Evolutionary conservation across 208 protist species (phyloP).

Genomic region (Sergeia podlipaevii): DNA sequence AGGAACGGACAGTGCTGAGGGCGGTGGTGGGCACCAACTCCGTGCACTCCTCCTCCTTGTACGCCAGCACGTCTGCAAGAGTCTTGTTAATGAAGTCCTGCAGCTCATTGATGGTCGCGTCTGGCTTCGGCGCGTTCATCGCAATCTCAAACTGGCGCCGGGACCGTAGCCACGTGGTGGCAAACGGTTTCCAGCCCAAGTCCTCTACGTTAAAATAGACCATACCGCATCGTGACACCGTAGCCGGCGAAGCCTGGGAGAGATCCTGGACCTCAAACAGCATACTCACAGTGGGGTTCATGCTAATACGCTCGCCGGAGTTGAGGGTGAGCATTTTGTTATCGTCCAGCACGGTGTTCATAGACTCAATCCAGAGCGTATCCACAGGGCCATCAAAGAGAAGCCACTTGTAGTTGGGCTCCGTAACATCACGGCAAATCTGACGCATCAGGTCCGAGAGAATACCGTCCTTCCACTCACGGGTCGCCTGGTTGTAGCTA

Average conservation of each 20-base stretch:
- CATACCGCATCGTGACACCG: constrained; percentile 98
- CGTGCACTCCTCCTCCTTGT: constrained; percentile 72
- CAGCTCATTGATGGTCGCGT: constrained; percentile 81
- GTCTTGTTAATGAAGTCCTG: constrained; percentile 86
- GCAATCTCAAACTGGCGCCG: constrained; percentile 80
- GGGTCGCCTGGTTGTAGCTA: constrained; percentile 94
- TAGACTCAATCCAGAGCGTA: constrained; percentile 99
- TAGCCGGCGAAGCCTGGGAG: constrained; percentile 97
- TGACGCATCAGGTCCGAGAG: constrained; percentile 93
- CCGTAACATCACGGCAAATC: constrained; percentile 90
- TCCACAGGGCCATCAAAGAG: constrained; percentile 98
- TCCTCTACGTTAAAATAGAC: constrained; percentile 96
- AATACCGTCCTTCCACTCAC: constrained; percentile 99
- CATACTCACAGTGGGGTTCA: constrained; percentile 95
- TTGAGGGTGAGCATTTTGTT: constrained; percentile 99
- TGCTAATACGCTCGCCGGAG: constrained; percentile 97
- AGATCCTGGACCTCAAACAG: constrained; percentile 99
- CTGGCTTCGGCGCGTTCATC: constrained; percentile 90
- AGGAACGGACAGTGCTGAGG: constrained; percentile 89
- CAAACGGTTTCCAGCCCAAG: constrained; percentile 94
- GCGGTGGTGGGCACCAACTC: constrained; percentile 90
- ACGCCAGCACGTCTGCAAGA: constrained; percentile 72
- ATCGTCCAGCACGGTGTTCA: constrained; percentile 99
- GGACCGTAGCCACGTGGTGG: constrained; percentile 92
- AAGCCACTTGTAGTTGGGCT: constrained; percentile 96